Conservation (phyloP, 192 early-diverging fungal species). For the Pilobolus umbonatus region DNA sequence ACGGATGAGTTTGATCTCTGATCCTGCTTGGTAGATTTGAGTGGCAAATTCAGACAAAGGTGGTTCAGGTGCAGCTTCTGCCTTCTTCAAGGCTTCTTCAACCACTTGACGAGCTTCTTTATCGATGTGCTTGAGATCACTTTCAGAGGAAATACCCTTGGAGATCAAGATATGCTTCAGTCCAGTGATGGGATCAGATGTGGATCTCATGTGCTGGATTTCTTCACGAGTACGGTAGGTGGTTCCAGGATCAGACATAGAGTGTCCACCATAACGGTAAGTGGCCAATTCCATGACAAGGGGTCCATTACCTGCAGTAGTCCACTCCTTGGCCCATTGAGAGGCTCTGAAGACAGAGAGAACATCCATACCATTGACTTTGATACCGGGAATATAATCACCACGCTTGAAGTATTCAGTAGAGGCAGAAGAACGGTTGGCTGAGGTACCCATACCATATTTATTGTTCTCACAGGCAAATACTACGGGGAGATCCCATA, state of each 20-base stretch:
- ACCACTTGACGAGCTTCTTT: constrained; percentile 85
- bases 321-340: constrained; percentile 82
- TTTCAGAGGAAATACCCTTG: constrained; percentile 65
- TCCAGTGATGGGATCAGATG: constrained; percentile 90
- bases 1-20: constrained; percentile 67
- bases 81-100: constrained; percentile 79
- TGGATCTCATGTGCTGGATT: constrained; percentile 96
- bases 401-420: constrained; percentile 93
- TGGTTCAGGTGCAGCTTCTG: constrained; percentile 79
- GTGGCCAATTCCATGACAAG: constrained; percentile 94
- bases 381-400: constrained; percentile 95
- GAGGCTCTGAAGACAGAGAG: constrained; percentile 87
- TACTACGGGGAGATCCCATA: constrained; percentile 89
- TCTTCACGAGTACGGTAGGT: constrained; percentile 99
- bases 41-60: constrained; percentile 64
- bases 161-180: constrained; percentile 83
- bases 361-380: constrained; percentile 90
- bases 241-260: constrained; percentile 99
- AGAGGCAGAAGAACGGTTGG: constrained; percentile 84
- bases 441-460: constrained; percentile 97
- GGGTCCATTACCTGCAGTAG: constrained; percentile 78
- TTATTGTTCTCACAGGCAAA: constrained; percentile 99
- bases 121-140: constrained; percentile 89
- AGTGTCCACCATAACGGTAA: constrained; percentile 99
- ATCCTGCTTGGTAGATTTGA: constrained; percentile 78